Percentiles rank a stretch among this genome's conserved stretches.
phyloP scores from a whole-genome alignment of 805 yeast genomes.

The Saccharomycopsis olivae region DNA sequence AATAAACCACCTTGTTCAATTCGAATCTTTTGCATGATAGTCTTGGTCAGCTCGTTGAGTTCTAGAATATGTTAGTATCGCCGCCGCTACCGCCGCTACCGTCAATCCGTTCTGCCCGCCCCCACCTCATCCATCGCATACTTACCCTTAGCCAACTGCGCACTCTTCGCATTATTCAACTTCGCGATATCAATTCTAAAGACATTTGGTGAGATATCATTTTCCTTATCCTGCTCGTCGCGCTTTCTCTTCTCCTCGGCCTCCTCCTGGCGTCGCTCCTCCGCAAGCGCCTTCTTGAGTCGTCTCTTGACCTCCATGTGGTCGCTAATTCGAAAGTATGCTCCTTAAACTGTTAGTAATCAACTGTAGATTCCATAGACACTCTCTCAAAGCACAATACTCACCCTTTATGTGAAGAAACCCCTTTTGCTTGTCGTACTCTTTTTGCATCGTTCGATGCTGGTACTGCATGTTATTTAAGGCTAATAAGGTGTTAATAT shows the following conservation, averaged over 20 bases:
- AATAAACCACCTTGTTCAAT: slow-evolving; percentile 9
- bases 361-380: too few relatives aligned
- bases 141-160: slow-evolving; percentile 1
- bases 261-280: not conserved
- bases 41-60: not conserved
- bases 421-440: slow-evolving; percentile 7
- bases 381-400: not conserved
- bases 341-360: too few relatives aligned
- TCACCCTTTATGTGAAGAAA: slow-evolving; percentile 7
- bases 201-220: not conserved
- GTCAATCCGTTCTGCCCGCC: too few relatives aligned
- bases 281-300: not conserved
- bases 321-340: slow-evolving; percentile 2
- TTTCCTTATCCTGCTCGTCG: not conserved
- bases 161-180: slow-evolving; percentile 2
- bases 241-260: not conserved
- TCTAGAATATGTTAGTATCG: too few relatives aligned
- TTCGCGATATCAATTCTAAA: slow-evolving; percentile 4
- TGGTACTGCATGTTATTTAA: slow-evolving; percentile 1
- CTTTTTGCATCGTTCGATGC: not conserved
- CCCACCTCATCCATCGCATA: too few relatives aligned
- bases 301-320: slow-evolving; percentile 7
- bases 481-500: too few relatives aligned
- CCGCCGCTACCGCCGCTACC: too few relatives aligned
- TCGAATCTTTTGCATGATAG: not conserved